Percentiles rank a stretch among this genome's conserved stretches.
Evolutionary conservation across 2,329 filamentous ascomycete species (phyloP).

Genomic region (Ophiostoma piceae): DNA sequence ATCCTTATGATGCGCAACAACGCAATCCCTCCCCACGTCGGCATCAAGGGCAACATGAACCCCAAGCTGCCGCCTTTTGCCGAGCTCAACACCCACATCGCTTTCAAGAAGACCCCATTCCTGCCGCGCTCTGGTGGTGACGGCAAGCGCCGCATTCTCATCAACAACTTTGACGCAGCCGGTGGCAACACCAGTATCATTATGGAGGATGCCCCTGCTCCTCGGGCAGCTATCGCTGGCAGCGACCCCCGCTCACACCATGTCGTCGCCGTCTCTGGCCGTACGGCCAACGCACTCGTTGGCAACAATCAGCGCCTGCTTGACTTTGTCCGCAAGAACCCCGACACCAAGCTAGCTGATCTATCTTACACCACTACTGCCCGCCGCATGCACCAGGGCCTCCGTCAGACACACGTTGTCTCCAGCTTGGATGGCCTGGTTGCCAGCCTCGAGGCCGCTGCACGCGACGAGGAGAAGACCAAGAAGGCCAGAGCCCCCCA

Average conservation of each 20-base stretch:
- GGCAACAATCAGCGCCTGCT: slow-evolving; percentile 54
- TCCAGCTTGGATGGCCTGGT: slow-evolving; percentile 30
- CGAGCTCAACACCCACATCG: slow-evolving; percentile 54
- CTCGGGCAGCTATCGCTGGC: slow-evolving; percentile 27
- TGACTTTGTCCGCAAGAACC: slow-evolving; percentile 47
- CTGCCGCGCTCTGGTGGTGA: slow-evolving; percentile 40
- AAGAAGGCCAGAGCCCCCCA: slow-evolving; percentile 41
- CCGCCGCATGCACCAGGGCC: slow-evolving; percentile 53
- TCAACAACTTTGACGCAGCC: slow-evolving; percentile 68
- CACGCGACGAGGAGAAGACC: slow-evolving; percentile 30
- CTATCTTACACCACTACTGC: slow-evolving; percentile 66
- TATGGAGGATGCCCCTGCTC: slow-evolving; percentile 54
- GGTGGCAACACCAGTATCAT: slow-evolving; percentile 62
- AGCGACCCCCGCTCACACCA: slow-evolving; percentile 51
- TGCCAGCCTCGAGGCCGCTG: slow-evolving; percentile 6
- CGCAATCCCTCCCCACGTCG: slow-evolving; percentile 59
- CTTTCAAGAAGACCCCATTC: slow-evolving; percentile 49
- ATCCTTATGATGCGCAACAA: slow-evolving; percentile 60
- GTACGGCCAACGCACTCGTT: slow-evolving; percentile 51
- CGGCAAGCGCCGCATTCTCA: slow-evolving; percentile 45
- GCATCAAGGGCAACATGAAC: slow-evolving; percentile 61
- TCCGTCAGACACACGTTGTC: slow-evolving; percentile 49
- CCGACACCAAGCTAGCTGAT: slow-evolving; percentile 49
- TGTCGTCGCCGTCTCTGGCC: slow-evolving; percentile 54
- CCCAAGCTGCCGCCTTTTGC: slow-evolving; percentile 51